Evolutionary conservation across 78 protist species (phyloP), one percentile per base, ranked within the genome.

Genomic region (Dictyostelium discoideum): DNA sequence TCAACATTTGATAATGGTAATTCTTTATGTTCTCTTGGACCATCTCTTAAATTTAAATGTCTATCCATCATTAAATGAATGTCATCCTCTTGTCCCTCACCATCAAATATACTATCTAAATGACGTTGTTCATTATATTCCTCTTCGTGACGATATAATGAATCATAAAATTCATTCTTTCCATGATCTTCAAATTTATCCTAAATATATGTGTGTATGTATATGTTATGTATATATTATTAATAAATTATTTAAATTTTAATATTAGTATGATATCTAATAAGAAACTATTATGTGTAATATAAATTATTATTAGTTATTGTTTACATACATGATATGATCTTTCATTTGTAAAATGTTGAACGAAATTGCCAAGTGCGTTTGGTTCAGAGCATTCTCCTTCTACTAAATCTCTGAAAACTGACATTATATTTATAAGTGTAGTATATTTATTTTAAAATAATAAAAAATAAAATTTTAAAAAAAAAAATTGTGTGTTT

Each of bases 341-440:
- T 37, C 88, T 82, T 20, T 90, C 67, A 22, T 80, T 37, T 20
- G 95, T 90, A 18, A 90, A 90, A 29, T 82, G 89, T 37, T 90
- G 95, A 16, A 90, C 88, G 48, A 90, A 90, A 26, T 54, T 13
- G 37, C 95, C 95, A 10, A 90, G 32, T 20, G 95, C 95, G 73
- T 90, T 90, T 20, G 95, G 95, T 73, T 80, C 85, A 8, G 85
- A 29, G 48, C 95, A 90, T 13, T 90, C 95, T 13, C 84, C 84
- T 18, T 90, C 95, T 4, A 90, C 84, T 14, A 90, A 83, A 82
- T 82, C 95, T 90, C 95, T 80, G 60, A 90, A 73, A 5, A 90
- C 32, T 32, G 87, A 82, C 86, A 79, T 79, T 79, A 32, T 79
- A 42, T 42, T 42, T 42, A 14, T 76, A 39, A 5, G 24, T 22